Base-by-base conservation (phyloP, 441 rosid species). In the Erysimum cheiri region DNA sequence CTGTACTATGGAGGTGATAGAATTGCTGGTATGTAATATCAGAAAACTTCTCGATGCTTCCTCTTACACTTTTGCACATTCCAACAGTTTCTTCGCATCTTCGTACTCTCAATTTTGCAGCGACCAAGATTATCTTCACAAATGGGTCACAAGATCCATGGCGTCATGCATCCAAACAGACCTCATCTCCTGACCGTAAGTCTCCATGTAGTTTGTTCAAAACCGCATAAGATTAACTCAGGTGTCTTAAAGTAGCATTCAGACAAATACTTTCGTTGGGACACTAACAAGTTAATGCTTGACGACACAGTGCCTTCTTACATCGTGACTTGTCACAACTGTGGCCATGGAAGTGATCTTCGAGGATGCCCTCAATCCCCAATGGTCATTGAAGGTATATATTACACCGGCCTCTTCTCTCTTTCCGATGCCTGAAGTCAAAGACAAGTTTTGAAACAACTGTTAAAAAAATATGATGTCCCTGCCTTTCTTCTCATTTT, bases 61-160 rank as follows among this genome's bases (percentile, higher is more conserved):
- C 4, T 60, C 31, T 47, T 43, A 28, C 37, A 58, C 13, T 33
- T 52, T 50, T 28, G 37, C 31, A 14, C 39, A 55, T 62, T 46
- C 54, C 60, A 24, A 55, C 19, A 47, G 17, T 24, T 62, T 68
- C 15, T 49, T 59, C 1, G 9, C 13, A 4, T 50, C 31, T 47
- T 75, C 53, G 10, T 60, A 9, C 40, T 50, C 3, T 53, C 22
- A 37, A 61, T n/a, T 69, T 75, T 83, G 78, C 90, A 92, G 97
- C 88, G 43, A 86, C 99, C 26, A 94, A 83, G 80, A 90, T 91
- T 33, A 67, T 94, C 54, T 94, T 91, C 76, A 82, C 97, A 43
- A 94, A 94, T 62, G 99, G 99, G 57, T 94, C 99, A 58, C 97
- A 94, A 65, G 99, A 94, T 80, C 97, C 99, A 40, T 94, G 96